Base-by-base conservation (phyloP, 2,329 filamentous ascomycete genomes). In the Fusarium fujikuroi region DNA sequence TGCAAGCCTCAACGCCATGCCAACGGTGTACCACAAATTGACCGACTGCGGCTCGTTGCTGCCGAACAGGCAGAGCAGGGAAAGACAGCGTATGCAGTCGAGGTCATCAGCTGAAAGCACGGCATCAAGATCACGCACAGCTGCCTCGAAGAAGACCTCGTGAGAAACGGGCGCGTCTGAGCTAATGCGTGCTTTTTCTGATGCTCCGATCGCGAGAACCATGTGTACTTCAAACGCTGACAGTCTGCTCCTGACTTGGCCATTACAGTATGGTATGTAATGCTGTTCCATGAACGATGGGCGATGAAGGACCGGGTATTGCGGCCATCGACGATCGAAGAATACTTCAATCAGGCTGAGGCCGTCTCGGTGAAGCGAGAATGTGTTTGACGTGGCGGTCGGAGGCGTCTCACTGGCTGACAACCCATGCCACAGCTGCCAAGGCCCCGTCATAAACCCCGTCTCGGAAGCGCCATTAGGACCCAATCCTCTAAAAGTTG, bases 1-100 rank as follows among this genome's bases (percentile, higher is more conserved):
- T 3, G 74, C 72, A 36, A 76, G 74, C 4, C 74, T 66, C 25
- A 76, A 23, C 6, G 74, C 74, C 40, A 76, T 50, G 5, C 74
- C 74, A 58, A 75, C 74, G 5, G 72, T 75, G 28, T 76, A 75
- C 74, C 74, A 76, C 34, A 76, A 12, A 15, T 76, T 76, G 7
- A 76, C 67, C 19, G 72, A 63, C 28, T 76, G 74, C 5, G 74
- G 74, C 32, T 76, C 74, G n/a, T 76, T 76, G 16, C 74, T 76
- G 7, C 74, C 74, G 14, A 69, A 76, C 4, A 76, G 53, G 36
- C 74, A 76, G 1, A 76, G 74, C 16, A 76, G 21, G 9, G 72
- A 63, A 5, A 76, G 47, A 23, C 74, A 76, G 19, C 72, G 69
- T 6, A 76, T 62, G 7, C 74, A 76, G 16, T 76, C 72, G 0